Conservation (phyloP, 129 eudicot species). For the Chrysanthemum seticuspe region DNA sequence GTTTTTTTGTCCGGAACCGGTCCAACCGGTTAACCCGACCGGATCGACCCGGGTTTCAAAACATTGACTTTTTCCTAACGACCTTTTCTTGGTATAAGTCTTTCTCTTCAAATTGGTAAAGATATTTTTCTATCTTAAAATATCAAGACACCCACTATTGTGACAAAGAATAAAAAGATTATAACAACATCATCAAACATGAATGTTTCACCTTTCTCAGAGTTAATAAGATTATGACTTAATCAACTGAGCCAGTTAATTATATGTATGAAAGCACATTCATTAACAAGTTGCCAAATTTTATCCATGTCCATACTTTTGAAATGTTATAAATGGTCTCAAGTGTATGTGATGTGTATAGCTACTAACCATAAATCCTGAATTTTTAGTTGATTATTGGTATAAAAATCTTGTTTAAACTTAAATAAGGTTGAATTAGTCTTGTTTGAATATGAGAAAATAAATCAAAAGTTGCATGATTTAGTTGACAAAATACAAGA, state of each 20-base stretch:
- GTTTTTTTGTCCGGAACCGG: too few species aligned
- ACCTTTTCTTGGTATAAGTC: conserved; percentile 8
- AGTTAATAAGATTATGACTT: neutral
- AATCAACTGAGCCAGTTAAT: neutral
- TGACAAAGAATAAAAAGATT: too few species aligned
- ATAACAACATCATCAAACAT: conserved; percentile 1
- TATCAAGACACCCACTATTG: too few species aligned
- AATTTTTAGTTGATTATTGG: neutral
- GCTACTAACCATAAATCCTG: neutral
- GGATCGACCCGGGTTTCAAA: too few species aligned
- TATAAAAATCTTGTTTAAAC: neutral
- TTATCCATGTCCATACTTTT: neutral
- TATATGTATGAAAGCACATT: neutral
- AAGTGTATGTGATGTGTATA: neutral
- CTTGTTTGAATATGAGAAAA: neutral
- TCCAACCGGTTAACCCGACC: too few species aligned
- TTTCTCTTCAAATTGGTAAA: conserved; percentile 8
- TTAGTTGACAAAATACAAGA: conserved; percentile 6
- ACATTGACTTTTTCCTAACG: neutral
- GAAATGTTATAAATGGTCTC: too few species aligned
- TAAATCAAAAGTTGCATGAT: conserved; percentile 2
- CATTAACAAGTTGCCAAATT: neutral
- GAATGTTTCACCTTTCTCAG: neutral
- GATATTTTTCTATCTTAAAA: too few species aligned
- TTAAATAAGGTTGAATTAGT: neutral